Percentiles rank a stretch among this genome's conserved stretches.
phyloP scores from a whole-genome alignment of 257 asterid species.

The Gentiana straminea region DNA sequence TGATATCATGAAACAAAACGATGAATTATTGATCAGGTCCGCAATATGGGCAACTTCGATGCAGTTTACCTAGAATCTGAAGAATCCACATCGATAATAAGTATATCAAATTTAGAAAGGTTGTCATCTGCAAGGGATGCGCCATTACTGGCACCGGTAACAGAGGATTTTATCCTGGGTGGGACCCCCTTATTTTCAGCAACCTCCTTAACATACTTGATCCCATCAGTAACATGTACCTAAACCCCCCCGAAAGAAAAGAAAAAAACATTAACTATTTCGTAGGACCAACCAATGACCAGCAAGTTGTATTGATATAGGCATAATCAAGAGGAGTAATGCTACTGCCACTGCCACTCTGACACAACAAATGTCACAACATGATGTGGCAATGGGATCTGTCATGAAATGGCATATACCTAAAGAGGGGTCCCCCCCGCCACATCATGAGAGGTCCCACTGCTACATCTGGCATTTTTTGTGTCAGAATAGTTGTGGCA shows the following conservation, averaged over 20 bases:
- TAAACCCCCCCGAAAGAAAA: conserved; percentile 9
- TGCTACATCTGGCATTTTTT: no score
- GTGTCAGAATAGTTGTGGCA: no score
- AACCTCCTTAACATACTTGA: conserved; percentile 41
- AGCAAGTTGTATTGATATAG: no score
- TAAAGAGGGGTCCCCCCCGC: no score
- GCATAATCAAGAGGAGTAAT: no score
- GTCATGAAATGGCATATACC: no score
- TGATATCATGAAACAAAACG: not conserved
- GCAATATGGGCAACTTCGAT: not conserved
- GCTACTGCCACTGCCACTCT: no score
- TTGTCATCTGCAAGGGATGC: conserved; percentile 21
- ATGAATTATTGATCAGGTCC: no score
- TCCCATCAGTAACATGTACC: conserved; percentile 74
- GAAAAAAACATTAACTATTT: not conserved
- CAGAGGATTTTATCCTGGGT: conserved; percentile 7
- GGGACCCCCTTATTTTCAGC: conserved; percentile 18
- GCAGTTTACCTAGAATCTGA: conserved; percentile 59
- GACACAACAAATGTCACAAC: no score
- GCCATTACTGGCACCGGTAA: conserved; percentile 13
- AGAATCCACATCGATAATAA: conserved; percentile 90
- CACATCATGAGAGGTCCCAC: no score
- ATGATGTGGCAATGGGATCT: no score
- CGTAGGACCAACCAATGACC: not conserved
- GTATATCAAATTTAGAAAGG: conserved; percentile 37